Base-by-base conservation (phyloP, 2,329 filamentous ascomycete genomes). In the Pseudogymnoascus sp. region DNA sequence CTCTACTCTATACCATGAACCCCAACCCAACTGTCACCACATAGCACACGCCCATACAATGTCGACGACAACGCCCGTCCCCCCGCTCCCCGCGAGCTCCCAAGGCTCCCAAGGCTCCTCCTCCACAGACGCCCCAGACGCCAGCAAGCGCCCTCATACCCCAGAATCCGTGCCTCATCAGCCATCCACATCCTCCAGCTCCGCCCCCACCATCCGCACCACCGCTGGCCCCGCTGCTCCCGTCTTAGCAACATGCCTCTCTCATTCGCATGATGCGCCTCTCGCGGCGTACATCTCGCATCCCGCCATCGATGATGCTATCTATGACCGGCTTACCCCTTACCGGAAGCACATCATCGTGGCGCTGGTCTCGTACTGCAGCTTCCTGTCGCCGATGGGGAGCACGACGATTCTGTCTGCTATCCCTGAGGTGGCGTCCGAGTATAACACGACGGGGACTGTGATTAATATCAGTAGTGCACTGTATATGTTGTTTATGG, bases 401-500 rank as follows among this genome's bases (percentile, higher is more conserved):
- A 90, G 86, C 40, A 93, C 89, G 0, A 87, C 87, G 1, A 84
- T 93, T 7, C 75, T 93, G 11, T 82, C 89, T 1, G 90, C 89
- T 1, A 84, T 89, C 1, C 89, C 89, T 1, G 89, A 93, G 73
- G 86, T 93, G 4, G 88, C 89, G 1, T 73, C 72, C 3, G 85
- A 84, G 6, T 91, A 84, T 71, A 67, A 78, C 40, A 90, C 87
- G 0, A 88, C 83, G 0, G 87, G 86, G 4, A 83, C 82, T 8
- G 82, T 91, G 63, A 86, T 93, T 72, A 90, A 90, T 71, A 75
- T 89, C 50, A 87, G 83, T 70, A 93, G 93, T 75, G 89, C 89
- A 0, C 75, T 88, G n/a, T 91, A 90, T 68, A 82, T 91, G 78
- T 74, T 87, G 4, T 86, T 88, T 68, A 93, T 92, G 89, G 89